Evolutionary conservation across 352 stramenopile genomes (phyloP), one percentile per base, ranked within the genome.

Genomic region (Globisporangium paddicum): DNA sequence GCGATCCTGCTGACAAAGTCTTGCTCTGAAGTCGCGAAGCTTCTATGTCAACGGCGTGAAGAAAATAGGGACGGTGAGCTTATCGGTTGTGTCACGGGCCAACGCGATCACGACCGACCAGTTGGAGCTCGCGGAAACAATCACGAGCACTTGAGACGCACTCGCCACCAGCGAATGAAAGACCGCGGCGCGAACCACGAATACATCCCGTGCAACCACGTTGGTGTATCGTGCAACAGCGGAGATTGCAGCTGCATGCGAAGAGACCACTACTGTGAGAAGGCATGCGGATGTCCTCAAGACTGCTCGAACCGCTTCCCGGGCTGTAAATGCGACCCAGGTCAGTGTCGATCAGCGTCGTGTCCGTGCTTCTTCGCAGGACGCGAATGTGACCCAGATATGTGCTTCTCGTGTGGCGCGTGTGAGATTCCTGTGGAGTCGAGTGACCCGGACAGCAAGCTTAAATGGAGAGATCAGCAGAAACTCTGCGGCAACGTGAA

Each of bases 231-330:
- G 14, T 93, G 83, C 60, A 83, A 90, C 46, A 75, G 75, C 6
- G 78, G 69, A 11, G 73, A 78, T 34, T 93, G 83, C 56, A 79
- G 75, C 13, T 93, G 83, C 58, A 93, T 93, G 77, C 74, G 77
- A n/a, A 72, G 83, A 18, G 83, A 93, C 37, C 83, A 93, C 60
- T 91, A 87, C 44, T 93, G 83, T 53, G 81, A 90, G 35, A 83
- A 78, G 47, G 69, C 77, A 0, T 93, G 83, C 42, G 70, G 69
- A 28, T 93, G 83, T 53, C 57, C 73, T 23, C 62, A 32, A 7
- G 83, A 93, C 67, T 93, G 83, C 42, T 69, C 81, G 1, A 93
- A 93, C 60, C 79, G 81, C 5, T 93, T 93, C 48, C 72, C 77
- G 13, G 84, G 84, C 32, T 93, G 84, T 50, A 71, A 73, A 18